Conservation (phyloP, 495 filamentous ascomycete genomes). For the Chaetomidium leptoderma region DNA sequence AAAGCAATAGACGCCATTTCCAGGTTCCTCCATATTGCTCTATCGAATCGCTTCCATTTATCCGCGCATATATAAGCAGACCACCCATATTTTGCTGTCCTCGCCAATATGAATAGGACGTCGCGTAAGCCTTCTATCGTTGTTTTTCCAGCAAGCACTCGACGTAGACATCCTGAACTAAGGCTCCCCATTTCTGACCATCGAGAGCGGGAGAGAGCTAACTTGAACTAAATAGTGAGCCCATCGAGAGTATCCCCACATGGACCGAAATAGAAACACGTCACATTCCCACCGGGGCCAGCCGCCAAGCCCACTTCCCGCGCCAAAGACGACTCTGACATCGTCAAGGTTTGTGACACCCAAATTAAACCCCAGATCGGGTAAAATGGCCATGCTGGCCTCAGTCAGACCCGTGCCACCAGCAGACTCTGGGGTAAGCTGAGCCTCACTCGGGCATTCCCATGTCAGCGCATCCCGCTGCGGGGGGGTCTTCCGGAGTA, state of each 20-base stretch:
- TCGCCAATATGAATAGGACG: no score
- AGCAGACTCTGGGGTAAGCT: background rate
- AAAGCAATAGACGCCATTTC: no score
- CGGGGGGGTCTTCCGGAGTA: background rate
- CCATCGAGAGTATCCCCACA: background rate
- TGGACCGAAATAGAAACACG: background rate
- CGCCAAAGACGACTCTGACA: background rate
- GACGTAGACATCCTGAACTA: no score
- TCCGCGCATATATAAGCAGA: no score
- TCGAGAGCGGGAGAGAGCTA: no score
- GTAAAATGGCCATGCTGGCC: conserved; percentile 12
- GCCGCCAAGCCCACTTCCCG: background rate
- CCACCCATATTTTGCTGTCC: no score
- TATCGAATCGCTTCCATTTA: no score
- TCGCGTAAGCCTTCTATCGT: no score
- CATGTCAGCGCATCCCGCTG: background rate
- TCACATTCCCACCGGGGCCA: background rate
- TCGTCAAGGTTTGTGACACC: background rate
- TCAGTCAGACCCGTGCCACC: background rate
- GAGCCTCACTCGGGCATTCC: background rate
- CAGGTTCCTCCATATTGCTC: no score
- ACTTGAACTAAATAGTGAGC: background rate
- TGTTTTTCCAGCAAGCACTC: no score
- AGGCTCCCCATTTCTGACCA: no score
- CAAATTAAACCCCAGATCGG: conserved; percentile 3